Conservation (phyloP, 495 filamentous ascomycete genomes). For the Aspergillus biplanus region DNA sequence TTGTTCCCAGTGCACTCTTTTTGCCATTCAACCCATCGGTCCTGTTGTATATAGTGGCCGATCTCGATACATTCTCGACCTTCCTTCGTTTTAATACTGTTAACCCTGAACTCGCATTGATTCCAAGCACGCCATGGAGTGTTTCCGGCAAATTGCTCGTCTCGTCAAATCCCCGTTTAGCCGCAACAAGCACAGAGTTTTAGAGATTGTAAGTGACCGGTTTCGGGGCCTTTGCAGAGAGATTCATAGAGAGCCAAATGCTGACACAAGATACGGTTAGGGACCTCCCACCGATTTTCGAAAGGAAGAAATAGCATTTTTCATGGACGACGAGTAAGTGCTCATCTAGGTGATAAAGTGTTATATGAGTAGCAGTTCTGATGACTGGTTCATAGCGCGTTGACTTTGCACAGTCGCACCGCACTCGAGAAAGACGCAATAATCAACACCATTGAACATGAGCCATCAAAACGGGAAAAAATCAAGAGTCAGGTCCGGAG, state of each 20-base stretch:
- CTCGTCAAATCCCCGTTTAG: constrained; percentile 43
- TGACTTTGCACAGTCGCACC: constrained; percentile 42
- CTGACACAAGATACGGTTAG: constrained; percentile 25
- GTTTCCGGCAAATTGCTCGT: constrained; percentile 44
- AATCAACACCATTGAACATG: constrained; percentile 31
- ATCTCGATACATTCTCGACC: constrained; percentile 7
- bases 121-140: constrained; percentile 34
- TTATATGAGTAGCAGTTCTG: constrained; percentile 31
- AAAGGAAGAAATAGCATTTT: constrained; percentile 47
- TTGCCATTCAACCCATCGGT: constrained; percentile 18
- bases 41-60: constrained; percentile 20
- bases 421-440: constrained; percentile 39
- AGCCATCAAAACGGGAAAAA: constrained; percentile 36
- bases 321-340: constrained; percentile 51
- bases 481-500: constrained; percentile 39
- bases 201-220: constrained; percentile 43
- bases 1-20: constrained; percentile 22
- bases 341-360: constrained; percentile 20
- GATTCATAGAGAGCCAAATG: background rate
- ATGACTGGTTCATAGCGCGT: constrained; percentile 41
- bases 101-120: no score
- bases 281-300: constrained; percentile 51
- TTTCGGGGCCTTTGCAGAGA: background rate
- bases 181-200: constrained; percentile 30
- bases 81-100: constrained; percentile 1